phyloP scores from a whole-genome alignment of 768 basidiomycete species.

The Phallus indusiatus region DNA sequence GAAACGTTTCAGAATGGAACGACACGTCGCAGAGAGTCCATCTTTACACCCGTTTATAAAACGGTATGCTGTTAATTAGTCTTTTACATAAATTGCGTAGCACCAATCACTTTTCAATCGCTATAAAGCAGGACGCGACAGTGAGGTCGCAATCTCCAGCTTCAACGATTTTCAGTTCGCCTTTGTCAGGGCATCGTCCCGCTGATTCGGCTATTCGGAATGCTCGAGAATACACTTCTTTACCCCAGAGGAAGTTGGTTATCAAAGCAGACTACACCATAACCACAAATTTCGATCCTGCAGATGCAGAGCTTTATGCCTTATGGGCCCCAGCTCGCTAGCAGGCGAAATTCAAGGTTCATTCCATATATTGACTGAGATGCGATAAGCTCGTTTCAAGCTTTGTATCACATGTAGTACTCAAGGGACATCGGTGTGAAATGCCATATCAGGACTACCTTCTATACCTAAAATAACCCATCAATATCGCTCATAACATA shows the following conservation, averaged over 20 bases:
- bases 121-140: background rate
- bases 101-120: background rate
- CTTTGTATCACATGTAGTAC: too few relatives aligned
- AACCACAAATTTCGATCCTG: slow-evolving; percentile 64
- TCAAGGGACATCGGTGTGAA: too few relatives aligned
- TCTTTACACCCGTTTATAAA: background rate
- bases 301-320: slow-evolving; percentile 68
- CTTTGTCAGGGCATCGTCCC: slow-evolving; percentile 18
- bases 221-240: slow-evolving; percentile 23
- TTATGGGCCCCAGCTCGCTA: slow-evolving; percentile 55
- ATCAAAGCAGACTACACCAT: slow-evolving; percentile 61
- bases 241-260: slow-evolving; percentile 6
- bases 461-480: too few relatives aligned
- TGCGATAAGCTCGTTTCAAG: too few relatives aligned
- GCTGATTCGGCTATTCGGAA: slow-evolving; percentile 14
- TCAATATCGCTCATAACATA: too few relatives aligned
- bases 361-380: background rate
- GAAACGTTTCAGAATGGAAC: background rate
- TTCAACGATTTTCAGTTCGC: slow-evolving; percentile 12
- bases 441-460: too few relatives aligned
- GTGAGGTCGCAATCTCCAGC: slow-evolving; percentile 15
- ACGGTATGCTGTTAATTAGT: background rate
- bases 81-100: background rate
- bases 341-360: background rate
- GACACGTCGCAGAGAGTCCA: background rate